Evolutionary conservation across 129 eudicot genomes (phyloP), one percentile per base, ranked within the genome.

Genomic region (Saussurea involucrata): DNA sequence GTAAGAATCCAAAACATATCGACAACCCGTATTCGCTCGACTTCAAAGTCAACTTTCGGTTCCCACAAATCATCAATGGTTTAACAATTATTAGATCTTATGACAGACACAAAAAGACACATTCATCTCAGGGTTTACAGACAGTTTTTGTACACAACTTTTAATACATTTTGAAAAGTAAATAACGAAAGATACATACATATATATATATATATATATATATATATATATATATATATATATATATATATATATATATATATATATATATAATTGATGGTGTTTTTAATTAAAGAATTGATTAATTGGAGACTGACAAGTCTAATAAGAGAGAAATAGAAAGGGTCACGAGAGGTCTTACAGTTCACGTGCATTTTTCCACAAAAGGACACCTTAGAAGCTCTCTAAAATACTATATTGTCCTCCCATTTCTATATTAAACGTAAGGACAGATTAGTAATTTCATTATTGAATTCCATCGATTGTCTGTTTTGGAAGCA

Each of bases 221-320:
- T 53, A 74, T 68, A 58, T 58, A 8, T 60, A 22, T 60, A n/a
- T 58, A 20, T 18, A 58, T 58, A 58, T 4, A 36, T 36, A 36
- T 6, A 7, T 36, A 36, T 8, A 36, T 36, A 36, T 46, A 46
- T 49, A n/a, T 53, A 5, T 53, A 4, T 53, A 74, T 68, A 60
- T 60, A 2, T 60, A 22, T 60, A 8, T 60, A 21, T 20, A 21
- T 60, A 60, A 60, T 18, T 81, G 76, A 74, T 81, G 67, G 68
- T 46, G 73, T 32, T 21, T 71, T 60, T 37, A 24, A 79, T 60
- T 37, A 24, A 79, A 69, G 63, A 55, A 74, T 49, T 66, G 76
- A 74, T 81, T 66, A 71, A 74, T 81, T 68, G 71, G 83, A 74
- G 8, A 36, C 84, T 81, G 84, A 74, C 84, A 81, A 74, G 84